Evolutionary conservation across 345 rosid species (phyloP).

Genomic region (Gynandropsis gynandra): DNA sequence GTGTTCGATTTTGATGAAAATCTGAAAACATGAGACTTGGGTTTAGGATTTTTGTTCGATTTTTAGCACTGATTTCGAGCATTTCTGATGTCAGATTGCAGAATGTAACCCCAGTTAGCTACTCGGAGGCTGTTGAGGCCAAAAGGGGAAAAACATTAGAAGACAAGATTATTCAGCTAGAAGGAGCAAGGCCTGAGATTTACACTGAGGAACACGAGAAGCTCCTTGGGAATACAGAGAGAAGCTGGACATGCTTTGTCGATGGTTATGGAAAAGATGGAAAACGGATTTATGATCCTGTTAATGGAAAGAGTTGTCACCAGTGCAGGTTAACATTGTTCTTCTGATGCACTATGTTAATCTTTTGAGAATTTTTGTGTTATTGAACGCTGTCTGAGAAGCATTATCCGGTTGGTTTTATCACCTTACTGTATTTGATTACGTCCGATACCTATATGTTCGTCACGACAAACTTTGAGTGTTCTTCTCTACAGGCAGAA

Average conservation of each 20-base stretch:
- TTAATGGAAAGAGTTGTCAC: slow-evolving; percentile 83
- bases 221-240: slow-evolving; percentile 68
- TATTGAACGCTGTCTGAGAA: too few species aligned
- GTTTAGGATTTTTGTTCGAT: neutral
- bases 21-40: neutral
- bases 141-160: slow-evolving; percentile 30
- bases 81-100: slow-evolving; percentile 82
- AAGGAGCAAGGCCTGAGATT: slow-evolving; percentile 59
- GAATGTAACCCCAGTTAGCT: slow-evolving; percentile 48
- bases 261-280: slow-evolving; percentile 78
- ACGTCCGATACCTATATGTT: too few species aligned
- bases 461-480: neutral
- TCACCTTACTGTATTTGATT: too few species aligned
- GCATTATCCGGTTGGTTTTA: too few species aligned
- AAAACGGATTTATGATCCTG: slow-evolving; percentile 68
- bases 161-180: slow-evolving; percentile 20
- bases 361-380: neutral
- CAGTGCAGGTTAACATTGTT: slow-evolving; percentile 67
- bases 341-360: neutral
- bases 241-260: slow-evolving; percentile 63
- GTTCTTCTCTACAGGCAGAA: slow-evolving; percentile 74
- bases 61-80: slow-evolving; percentile 11
- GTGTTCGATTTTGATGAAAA: neutral
- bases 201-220: slow-evolving; percentile 73
- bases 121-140: slow-evolving; percentile 34